Base-by-base conservation (phyloP, 495 filamentous ascomycete genomes). In the Podospora pseudopauciseta region DNA sequence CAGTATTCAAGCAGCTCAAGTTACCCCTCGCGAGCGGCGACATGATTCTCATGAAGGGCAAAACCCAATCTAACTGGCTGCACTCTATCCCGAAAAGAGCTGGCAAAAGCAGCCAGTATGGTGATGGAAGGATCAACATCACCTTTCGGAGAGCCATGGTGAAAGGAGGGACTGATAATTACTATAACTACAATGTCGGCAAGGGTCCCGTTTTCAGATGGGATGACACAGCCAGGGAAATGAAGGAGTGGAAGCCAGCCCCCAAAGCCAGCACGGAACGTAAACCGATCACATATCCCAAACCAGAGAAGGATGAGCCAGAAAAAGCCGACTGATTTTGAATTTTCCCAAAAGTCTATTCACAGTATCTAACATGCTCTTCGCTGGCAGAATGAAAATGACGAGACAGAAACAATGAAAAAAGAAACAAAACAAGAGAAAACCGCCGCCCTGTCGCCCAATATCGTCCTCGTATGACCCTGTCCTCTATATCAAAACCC, bases 81-180 rank as follows among this genome's bases (percentile, higher is more conserved):
- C 90, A 92, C 75, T 87, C 85, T 64, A 85, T 92, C n/a, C 91
- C 90, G 0, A 93, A 93, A 80, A 79, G 89, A 27, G 85, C 68
- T 54, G 82, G 86, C 55, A 86, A 86, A 39, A 81, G 30, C 23
- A 39, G 78, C 59, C 84, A 83, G 65, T 78, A 80, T 13, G 81
- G 84, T 34, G 80, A 75, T 26, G 91, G 89, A 15, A 79, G 90
- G 61, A 91, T 92, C 49, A 92, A 92, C 71, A 91, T 92, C 70
- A 93, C 91, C 3, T 90, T 92, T 72, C 79, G 90, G 57, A 82
- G 84, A 70, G 89, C 87, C 23, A 77, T 90, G 70, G 79, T 87
- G 23, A 86, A 82, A 63, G 88, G 78, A 39, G 88, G 89, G 9
- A 93, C 88, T 27, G 86, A 91, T 72, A 92, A 92, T 76, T 79